phyloP scores from a whole-genome alignment of 2,329 filamentous ascomycete genomes.

The Colletotrichum echinochloae region DNA sequence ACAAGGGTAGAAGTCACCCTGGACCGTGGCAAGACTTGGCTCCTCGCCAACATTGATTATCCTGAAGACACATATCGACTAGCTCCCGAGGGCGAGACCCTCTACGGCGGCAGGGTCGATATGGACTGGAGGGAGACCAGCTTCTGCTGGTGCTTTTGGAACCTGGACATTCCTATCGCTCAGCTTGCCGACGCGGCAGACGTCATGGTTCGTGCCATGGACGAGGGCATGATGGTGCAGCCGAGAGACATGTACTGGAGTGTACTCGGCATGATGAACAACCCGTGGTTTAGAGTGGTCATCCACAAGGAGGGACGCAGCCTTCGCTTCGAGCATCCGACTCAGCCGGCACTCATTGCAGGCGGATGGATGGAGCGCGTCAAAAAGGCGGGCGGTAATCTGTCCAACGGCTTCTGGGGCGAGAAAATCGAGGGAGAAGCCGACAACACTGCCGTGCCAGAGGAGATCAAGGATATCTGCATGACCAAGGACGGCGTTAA shows the following conservation, averaged over 20 bases:
- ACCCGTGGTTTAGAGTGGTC: constrained; percentile 88
- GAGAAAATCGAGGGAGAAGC: constrained; percentile 71
- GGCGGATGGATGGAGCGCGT: constrained; percentile 95
- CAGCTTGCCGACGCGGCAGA: constrained; percentile 75
- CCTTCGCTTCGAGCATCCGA: constrained; percentile 88
- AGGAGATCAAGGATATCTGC: constrained; percentile 73
- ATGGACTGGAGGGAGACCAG: constrained; percentile 84
- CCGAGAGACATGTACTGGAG: constrained; percentile 97
- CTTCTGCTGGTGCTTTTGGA: constrained; percentile 97
- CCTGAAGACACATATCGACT: constrained; percentile 85
- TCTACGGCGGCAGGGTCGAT: constrained; percentile 83
- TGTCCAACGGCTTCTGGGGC: constrained; percentile 87
- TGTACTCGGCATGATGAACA: constrained; percentile 98
- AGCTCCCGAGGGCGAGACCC: constrained; percentile 66
- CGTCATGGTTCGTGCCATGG: constrained; percentile 88
- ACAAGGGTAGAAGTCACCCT: constrained; percentile 86
- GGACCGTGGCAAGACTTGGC: constrained; percentile 86
- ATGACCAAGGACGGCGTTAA: constrained; percentile 80
- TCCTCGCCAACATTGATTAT: constrained; percentile 80
- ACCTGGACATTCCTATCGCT: constrained; percentile 72
- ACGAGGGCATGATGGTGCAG: constrained; percentile 87
- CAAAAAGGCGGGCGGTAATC: constrained; percentile 83
- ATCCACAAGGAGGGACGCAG: constrained; percentile 73
- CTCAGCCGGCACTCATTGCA: constrained; percentile 79
- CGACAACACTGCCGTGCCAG: constrained; percentile 56